A percentile compares a stretch with the other conserved stretches of the same genome.
These are phyloP conservation scores for Phytophthora aleatoria DNA, from an alignment of 352 stramenopile species.

Conservation along the genomic window DNA sequence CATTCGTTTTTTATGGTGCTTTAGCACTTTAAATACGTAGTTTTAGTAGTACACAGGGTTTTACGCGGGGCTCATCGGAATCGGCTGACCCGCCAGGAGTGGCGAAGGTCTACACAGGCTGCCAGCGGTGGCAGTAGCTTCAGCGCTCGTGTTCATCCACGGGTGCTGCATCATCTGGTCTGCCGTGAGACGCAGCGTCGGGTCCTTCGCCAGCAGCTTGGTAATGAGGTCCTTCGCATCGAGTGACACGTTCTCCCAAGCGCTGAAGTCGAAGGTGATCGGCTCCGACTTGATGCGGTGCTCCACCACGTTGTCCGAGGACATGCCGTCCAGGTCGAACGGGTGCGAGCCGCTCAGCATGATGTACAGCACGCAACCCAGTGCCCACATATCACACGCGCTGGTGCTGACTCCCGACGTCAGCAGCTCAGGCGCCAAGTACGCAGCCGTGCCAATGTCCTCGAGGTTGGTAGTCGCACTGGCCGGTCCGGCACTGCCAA, in stretches of 20 bases:
- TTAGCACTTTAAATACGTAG: slow-evolving; percentile 34
- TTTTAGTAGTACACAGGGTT: slow-evolving; percentile 23
- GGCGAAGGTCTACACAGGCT: slow-evolving; percentile 20
- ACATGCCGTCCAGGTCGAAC: slow-evolving; percentile 90
- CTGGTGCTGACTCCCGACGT: slow-evolving; percentile 55
- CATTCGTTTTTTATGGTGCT: not conserved
- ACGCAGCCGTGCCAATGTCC: slow-evolving; percentile 76
- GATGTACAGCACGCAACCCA: slow-evolving; percentile 95
- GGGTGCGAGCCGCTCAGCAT: slow-evolving; percentile 92
- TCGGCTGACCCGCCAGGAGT: slow-evolving; percentile 30
- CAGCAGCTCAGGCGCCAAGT: slow-evolving; percentile 71
- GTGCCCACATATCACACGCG: slow-evolving; percentile 79
- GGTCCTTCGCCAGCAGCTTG: slow-evolving; percentile 87
- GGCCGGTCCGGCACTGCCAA: slow-evolving; percentile 73
- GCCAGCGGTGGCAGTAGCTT: slow-evolving; percentile 10
- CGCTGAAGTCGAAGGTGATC: slow-evolving; percentile 57
- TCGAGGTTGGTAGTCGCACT: slow-evolving; percentile 39
- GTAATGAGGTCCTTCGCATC: slow-evolving; percentile 91
- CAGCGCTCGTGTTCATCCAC: slow-evolving; percentile 68
- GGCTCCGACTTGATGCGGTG: slow-evolving; percentile 62
- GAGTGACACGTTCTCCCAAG: slow-evolving; percentile 75
- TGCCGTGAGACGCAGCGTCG: slow-evolving; percentile 81
- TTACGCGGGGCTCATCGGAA: slow-evolving; percentile 30
- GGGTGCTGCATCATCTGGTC: slow-evolving; percentile 92
- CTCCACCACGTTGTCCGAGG: slow-evolving; percentile 88